Percentiles rank a stretch among this genome's conserved stretches.
phyloP scores from a whole-genome alignment of 1,284 basidiomycete genomes.

The Fomitiporia mediterranea region DNA sequence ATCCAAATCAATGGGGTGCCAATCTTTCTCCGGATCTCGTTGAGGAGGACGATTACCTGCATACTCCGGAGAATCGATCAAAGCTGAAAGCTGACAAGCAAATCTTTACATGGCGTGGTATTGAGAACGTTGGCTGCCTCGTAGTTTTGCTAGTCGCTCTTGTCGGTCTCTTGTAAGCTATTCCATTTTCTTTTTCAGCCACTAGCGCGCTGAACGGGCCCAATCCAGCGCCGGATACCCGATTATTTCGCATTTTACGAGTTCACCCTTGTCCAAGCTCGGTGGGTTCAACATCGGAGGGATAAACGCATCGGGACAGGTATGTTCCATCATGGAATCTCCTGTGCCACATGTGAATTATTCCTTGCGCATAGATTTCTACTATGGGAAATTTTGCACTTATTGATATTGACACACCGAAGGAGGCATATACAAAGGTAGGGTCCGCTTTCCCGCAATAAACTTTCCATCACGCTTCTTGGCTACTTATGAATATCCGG shows the following conservation, averaged over 20 bases:
- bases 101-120: slow-evolving; percentile 44
- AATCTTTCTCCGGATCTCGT: slow-evolving; percentile 20
- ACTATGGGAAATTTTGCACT: slow-evolving; percentile 52
- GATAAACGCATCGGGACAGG: slow-evolving; percentile 69
- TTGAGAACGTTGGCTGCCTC: slow-evolving; percentile 65
- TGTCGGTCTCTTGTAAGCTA: slow-evolving; percentile 48
- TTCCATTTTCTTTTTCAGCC: neutral
- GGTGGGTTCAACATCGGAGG: slow-evolving; percentile 68
- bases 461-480: neutral
- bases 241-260: slow-evolving; percentile 46
- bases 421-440: slow-evolving; percentile 43
- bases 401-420: slow-evolving; percentile 65
- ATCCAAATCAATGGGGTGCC: slow-evolving; percentile 19
- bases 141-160: slow-evolving; percentile 43
- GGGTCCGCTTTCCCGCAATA: slow-evolving; percentile 2
- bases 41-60: slow-evolving; percentile 32
- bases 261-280: slow-evolving; percentile 29
- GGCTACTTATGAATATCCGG: too few species aligned
- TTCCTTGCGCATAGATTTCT: slow-evolving; percentile 50
- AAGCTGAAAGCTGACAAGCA: slow-evolving; percentile 31
- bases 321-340: too few species aligned
- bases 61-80: slow-evolving; percentile 42
- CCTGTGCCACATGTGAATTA: too few species aligned
- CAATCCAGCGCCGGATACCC: slow-evolving; percentile 44
- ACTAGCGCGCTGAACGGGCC: neutral